Base-by-base conservation (phyloP, 495 filamentous ascomycete genomes). In the Aspergillus diversus region DNA sequence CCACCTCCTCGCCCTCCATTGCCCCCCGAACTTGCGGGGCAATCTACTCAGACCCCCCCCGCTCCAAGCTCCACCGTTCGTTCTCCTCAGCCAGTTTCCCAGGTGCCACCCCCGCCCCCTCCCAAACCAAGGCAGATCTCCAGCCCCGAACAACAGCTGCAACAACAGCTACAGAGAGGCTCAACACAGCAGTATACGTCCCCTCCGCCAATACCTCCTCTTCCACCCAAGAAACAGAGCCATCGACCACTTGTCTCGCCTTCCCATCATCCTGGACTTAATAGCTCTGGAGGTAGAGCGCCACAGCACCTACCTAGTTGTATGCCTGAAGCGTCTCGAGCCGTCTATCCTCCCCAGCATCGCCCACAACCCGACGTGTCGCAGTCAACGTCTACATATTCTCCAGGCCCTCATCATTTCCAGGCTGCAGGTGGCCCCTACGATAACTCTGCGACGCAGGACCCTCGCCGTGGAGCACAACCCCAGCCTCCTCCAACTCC, bases 1-100 rank as follows among this genome's bases (percentile, higher is more conserved):
- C 75, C 72, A 60, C 87, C 90, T 31, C 90, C 89, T 35, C 73
- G 89, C 50, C 90, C 90, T 58, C 90, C 90, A 39, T 73, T 92
- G 15, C 91, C 91, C 33, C 83, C 86, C 16, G 87, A 88, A 60
- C 79, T 89, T 62, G 73, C 78, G 49, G 69, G 70, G 39, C 66
- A 75, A 37, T 49, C 66, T 33, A 57, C 49, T 34, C 63, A 50
- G n/a, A 16, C 60, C 6, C 33, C 57, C 8, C 16, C 56, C n/a
- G 33, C 60, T 8, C 63, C 53, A 17, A 47, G 35, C n/a, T 17
- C 54, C 5, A 12, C 57, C 13, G 33, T 51, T 8, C 33, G 52
- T 27, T 56, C 66, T 17, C 61, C 56, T 15, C 63, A 61, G 32
- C 52, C 56, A 8, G 17, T 51, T 31, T 47, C 56, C 17, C 66